Evolutionary conservation across 2,329 filamentous ascomycete species (phyloP), one percentile per base, ranked within the genome.

Genomic region (Fusarium sp.): DNA sequence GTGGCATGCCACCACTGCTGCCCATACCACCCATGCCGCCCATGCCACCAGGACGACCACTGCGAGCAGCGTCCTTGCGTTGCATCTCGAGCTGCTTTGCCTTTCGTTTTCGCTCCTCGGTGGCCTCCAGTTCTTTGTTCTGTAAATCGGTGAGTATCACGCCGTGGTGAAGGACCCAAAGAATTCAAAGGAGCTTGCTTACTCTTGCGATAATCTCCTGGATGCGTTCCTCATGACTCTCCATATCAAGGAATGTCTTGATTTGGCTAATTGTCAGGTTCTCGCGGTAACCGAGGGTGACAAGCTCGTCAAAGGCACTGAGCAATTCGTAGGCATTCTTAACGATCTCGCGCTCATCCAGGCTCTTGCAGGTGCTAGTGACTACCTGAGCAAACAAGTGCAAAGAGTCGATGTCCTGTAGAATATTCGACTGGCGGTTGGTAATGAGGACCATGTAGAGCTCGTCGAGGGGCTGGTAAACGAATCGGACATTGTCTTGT

Each of bases 401-500:
- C 64, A 99, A 88, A 62, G 96, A 97, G 83, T 98, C 96, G 80
- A 99, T 99, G 81, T 99, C 96, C 83, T 99, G 96, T 52, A 99
- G 88, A 74, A 99, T 99, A 83, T 99, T 99, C 81, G 95, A 98
- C 85, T 98, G 96, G 76, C 94, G 92, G 86, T 99, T 99, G 80
- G 97, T 99, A 82, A 99, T 98, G 77, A 99, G 89, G 72, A 99
- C 95, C 89, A 99, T 98, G 88, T 99, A 99, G 70, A 99, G 90
- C 85, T 99, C 97, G 83, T 99, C 97, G 70, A 99, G 88, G 64
- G 96, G 97, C 81, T 99, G 96, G 85, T 99, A 99, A 62, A 99
- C 96, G 79, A 97, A 99, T 83, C 96, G 95, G 77, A 99, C 96
- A 84, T 97, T 98, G 84, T 99, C 97, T 83, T 98, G 94, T 83